These are phyloP conservation scores for Rhodomyrtus psidioides DNA, from an alignment of 441 rosid genomes.

Conservation along the genomic window DNA sequence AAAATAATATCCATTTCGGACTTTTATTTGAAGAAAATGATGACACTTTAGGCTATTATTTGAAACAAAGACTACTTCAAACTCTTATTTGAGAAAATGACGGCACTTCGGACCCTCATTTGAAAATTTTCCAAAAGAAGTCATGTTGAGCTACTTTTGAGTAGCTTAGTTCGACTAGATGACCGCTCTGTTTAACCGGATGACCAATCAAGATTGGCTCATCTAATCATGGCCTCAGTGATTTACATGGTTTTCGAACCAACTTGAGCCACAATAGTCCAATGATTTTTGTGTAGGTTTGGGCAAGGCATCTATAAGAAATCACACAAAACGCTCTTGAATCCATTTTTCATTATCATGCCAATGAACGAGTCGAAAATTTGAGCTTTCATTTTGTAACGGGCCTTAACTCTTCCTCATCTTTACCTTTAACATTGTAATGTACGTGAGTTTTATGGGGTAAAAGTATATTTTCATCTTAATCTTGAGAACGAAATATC, in stretches of 20 bases:
- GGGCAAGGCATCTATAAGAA: too few species aligned
- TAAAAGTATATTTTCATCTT: neutral
- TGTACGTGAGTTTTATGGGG: neutral
- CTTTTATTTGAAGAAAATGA: too few species aligned
- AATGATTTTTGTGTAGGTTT: neutral
- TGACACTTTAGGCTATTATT: too few species aligned
- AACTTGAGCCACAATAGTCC: neutral
- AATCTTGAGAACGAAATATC: neutral
- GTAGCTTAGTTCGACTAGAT: neutral
- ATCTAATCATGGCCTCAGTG: neutral
- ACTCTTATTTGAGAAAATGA: too few species aligned
- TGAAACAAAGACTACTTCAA: too few species aligned
- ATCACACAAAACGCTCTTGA: neutral
- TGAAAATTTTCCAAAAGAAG: too few species aligned
- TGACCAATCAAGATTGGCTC: neutral
- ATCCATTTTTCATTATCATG: neutral
- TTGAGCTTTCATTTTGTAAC: neutral
- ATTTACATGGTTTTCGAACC: neutral
- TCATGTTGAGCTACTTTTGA: too few species aligned
- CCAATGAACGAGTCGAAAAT: too few species aligned
- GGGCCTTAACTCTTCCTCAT: neutral
- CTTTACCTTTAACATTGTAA: neutral
- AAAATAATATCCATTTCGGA: too few species aligned
- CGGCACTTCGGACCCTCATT: too few species aligned
- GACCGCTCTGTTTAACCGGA: rapidly evolving